Conservation (phyloP, 139 green algal species). For the Ettlia oleoabundans region DNA sequence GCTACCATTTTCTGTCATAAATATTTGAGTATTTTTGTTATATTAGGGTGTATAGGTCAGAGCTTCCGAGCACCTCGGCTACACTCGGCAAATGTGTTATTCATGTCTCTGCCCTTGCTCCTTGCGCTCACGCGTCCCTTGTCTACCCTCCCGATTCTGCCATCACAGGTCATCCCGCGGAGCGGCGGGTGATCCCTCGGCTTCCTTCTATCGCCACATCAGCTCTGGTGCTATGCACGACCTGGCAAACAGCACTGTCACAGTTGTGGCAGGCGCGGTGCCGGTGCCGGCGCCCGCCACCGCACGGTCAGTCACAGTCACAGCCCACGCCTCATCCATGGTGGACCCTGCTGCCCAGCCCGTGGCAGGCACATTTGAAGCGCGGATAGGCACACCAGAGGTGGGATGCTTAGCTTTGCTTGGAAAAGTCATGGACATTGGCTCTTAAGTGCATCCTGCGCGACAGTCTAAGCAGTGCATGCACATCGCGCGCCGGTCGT, state of each 20-base stretch:
- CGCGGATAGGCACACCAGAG: slow-evolving; percentile 11
- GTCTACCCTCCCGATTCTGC: too few species aligned
- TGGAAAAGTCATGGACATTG: not conserved
- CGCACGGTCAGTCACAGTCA: not conserved
- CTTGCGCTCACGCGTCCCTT: too few species aligned
- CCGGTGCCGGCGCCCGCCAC: not conserved
- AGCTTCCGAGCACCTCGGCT: too few species aligned
- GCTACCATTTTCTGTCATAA: too few species aligned
- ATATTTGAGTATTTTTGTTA: too few species aligned
- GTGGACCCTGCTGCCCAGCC: slow-evolving; percentile 12
- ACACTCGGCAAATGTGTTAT: too few species aligned
- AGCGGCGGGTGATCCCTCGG: not conserved
- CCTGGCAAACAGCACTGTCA: slow-evolving; percentile 25
- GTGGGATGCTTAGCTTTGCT: not conserved
- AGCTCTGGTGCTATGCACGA: slow-evolving; percentile 9
- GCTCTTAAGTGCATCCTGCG: too few species aligned
- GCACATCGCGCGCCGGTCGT: too few species aligned
- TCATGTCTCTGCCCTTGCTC: too few species aligned
- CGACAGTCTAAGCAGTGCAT: too few species aligned
- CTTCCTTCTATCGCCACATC: slow-evolving; percentile 17
- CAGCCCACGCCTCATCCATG: slow-evolving; percentile 13
- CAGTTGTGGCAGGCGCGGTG: slow-evolving; percentile 18
- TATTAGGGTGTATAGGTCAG: too few species aligned
- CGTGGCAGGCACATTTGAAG: not conserved
- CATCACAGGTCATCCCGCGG: not conserved